Base-by-base conservation (phyloP, 148 eudicot species). In the Rhododendron mucronatum region DNA sequence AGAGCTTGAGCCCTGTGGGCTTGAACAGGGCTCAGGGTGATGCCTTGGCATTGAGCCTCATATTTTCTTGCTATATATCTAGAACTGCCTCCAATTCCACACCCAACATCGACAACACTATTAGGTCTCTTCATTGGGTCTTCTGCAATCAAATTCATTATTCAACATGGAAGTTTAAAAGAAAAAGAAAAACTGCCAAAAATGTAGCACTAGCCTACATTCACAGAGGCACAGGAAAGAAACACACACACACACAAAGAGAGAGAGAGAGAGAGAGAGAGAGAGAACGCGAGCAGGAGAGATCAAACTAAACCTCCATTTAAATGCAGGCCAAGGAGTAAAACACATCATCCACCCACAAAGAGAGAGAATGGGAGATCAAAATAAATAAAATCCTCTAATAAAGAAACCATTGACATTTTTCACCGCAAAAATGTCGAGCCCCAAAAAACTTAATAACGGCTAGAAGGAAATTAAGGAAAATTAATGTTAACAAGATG, bases 51-150 rank as follows among this genome's bases (percentile, higher is more conserved):
- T 84, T 84, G 87, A 20, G 96, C 94, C 21, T 92, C 96, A 81
- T 86, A 96, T 87, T 94, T 94, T 73, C 84, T 91, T 21, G 96
- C 95, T 33, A 96, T 82, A 88, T 93, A 96, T 81, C 98, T 90
- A 10, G 98, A 96, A 88, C 98, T 96, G 20, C 98, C 98, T 63
- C 98, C 98, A 61, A 96, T 96, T 61, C 98, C 98, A 88, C 98
- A 96, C 53, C 98, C 98, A 57, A 96, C 94, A 90, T 96, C 98
- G 59, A 96, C 95, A 78, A 94, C 89, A 39, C 50, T 78, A 55
- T 77, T 90, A 39, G 97, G 99, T 84, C 83, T 90, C 78, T 55
- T 83, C 55, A 28, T 39, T 33, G 93, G 88, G 57, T 95, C 96
- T 50, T 92, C 98, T 95, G 94, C 90, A 89, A 84, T 79, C 26